Evolutionary conservation across 2,329 filamentous ascomycete genomes (phyloP), one percentile per base, ranked within the genome.

Genomic region (Nothomitra cinnamomea): DNA sequence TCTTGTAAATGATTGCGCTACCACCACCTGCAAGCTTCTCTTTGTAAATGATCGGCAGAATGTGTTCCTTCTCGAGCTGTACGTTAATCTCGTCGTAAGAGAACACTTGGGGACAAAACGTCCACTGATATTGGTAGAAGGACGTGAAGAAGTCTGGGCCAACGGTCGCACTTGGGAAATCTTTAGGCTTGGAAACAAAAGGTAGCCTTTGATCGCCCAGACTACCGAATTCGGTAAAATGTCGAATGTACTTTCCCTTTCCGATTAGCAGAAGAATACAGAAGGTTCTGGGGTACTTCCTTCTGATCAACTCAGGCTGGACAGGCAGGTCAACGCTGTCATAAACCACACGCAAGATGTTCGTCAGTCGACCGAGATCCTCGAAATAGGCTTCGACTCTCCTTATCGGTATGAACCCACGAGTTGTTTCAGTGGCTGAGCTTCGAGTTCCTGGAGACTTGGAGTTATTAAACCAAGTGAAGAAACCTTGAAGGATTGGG

Each of bases 101-200:
- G 22, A 65, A 59, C 8, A 53, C 50, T 3, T 60, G 55, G 4
- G 59, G 58, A 52, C 61, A 64, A 49, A 61, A 63, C 36, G 47
- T 57, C 56, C 59, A 62, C 53, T 65, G 63, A 22, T 55, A 51
- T 35, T 61, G 53, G 47, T 60, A 61, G 56, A 65, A 65, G 8
- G 54, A 19, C 15, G 54, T 35, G n/a, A 62, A 58, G 43, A 63
- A 61, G 8, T 54, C 52, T 48, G 40, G 48, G 40, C 58, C 56
- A n/a, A 51, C 48, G 3, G 41, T 19, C 12, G 41, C 3, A 7
- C 5, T 36, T 22, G 60, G 59, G 35, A 60, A 62, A 8, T 50
- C 24, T 36, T 8, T 48, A 15, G 42, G 41, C 5, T 61, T 41
- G 57, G 55, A n/a, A 22, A 13, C n/a, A 22, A 56, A 56, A 2